Evolutionary conservation across 306 rosid species (phyloP).

Genomic region (Sicyos edulis): DNA sequence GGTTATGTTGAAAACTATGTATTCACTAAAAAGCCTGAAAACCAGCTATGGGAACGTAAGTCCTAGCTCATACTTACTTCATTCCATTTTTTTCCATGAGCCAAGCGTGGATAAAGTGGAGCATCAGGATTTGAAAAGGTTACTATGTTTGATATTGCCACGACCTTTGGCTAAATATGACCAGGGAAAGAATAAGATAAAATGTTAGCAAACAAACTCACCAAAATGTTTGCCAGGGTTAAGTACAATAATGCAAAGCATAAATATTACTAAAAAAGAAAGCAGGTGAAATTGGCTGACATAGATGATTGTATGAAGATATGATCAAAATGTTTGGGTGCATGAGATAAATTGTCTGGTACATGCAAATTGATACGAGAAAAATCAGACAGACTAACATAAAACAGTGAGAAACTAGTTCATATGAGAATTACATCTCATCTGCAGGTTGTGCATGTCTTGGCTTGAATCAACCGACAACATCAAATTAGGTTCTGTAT

Average conservation of each 20-base stretch:
- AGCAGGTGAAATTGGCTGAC: neutral
- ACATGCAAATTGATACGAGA: neutral
- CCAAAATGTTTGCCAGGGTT: conserved; percentile 6
- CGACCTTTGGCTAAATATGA: conserved; percentile 64
- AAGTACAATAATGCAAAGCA: neutral
- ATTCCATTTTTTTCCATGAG: conserved; percentile 85
- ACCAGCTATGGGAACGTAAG: neutral
- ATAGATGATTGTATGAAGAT: neutral
- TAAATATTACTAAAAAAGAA: neutral
- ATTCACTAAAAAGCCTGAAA: neutral
- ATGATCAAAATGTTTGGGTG: neutral
- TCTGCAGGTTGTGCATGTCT: conserved; percentile 1
- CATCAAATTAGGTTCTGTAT: neutral
- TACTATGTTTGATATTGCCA: conserved; percentile 55
- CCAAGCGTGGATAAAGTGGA: conserved; percentile 87
- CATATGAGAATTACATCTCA: neutral
- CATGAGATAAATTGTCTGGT: conserved; percentile 2
- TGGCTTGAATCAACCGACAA: conserved; percentile 13
- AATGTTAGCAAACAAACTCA: conserved; percentile 1
- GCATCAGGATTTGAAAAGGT: conserved; percentile 73
- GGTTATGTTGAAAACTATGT: neutral
- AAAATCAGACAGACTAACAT: neutral
- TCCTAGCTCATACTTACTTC: conserved; percentile 44
- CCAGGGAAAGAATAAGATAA: conserved; percentile 20
- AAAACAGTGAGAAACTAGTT: neutral